These are phyloP conservation scores for Striga asiatica DNA, from an alignment of 257 asterid species.

Conservation along the genomic window DNA sequence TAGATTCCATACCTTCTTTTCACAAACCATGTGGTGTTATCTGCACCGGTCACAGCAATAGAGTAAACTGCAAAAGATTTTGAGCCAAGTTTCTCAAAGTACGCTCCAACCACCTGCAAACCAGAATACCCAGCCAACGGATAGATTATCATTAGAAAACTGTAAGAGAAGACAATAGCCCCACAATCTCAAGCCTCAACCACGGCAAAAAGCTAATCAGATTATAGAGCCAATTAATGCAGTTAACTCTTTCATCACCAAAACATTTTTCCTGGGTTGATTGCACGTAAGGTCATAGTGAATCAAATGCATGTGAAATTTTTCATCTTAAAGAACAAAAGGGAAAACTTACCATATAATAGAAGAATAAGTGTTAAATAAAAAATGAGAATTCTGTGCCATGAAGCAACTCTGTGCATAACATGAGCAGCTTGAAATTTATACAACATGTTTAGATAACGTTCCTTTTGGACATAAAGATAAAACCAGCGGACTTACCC, in stretches of 20 bases:
- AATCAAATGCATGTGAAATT: background rate
- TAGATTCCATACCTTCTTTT: slow-evolving; percentile 62
- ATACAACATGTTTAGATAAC: background rate
- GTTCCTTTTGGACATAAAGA: slow-evolving; percentile 5
- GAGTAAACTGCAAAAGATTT: slow-evolving; percentile 94
- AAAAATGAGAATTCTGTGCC: too few relatives aligned
- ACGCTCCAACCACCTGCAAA: slow-evolving; percentile 87
- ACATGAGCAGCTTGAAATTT: slow-evolving; percentile 4
- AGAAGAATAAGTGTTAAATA: background rate
- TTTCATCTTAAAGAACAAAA: background rate
- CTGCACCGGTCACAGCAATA: slow-evolving; percentile 78
- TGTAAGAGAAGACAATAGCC: slow-evolving; percentile 4
- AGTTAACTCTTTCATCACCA: background rate
- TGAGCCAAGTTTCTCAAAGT: slow-evolving; percentile 86
- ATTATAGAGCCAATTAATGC: slow-evolving; percentile 2
- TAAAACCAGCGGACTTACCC: slow-evolving; percentile 41
- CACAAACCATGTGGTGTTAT: slow-evolving; percentile 76
- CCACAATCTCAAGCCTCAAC: slow-evolving; percentile 12
- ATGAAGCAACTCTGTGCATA: slow-evolving; percentile 8
- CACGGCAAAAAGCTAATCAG: slow-evolving; percentile 4
- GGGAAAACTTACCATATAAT: background rate
- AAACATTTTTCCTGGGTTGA: slow-evolving; percentile 1
- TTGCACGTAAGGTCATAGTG: background rate
- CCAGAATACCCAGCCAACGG: slow-evolving; percentile 21
- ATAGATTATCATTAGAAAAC: slow-evolving; percentile 10